These are phyloP conservation scores for Hortiboletus rubellus DNA, from an alignment of 1,284 basidiomycete genomes.

Conservation along the genomic window DNA sequence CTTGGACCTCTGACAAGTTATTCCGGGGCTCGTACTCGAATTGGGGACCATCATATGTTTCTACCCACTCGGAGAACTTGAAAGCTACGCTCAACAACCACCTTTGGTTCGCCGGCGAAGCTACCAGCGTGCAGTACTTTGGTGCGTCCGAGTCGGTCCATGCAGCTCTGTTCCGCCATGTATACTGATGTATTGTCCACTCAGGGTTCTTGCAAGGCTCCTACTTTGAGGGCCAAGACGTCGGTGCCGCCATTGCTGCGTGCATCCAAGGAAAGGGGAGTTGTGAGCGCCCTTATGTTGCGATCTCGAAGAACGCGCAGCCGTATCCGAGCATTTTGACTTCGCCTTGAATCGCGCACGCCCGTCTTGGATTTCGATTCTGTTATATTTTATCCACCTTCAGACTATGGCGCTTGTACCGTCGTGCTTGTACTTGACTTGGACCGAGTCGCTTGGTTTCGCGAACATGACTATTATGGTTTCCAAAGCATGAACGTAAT, in stretches of 20 bases:
- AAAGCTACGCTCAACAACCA: conserved; percentile 48
- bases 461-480: neutral
- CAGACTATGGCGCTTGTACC: too few relatives aligned
- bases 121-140: conserved; percentile 57
- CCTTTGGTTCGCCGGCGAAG: conserved; percentile 66
- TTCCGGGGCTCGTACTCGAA: conserved; percentile 68
- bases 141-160: conserved; percentile 43
- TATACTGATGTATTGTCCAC: neutral
- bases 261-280: conserved; percentile 39
- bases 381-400: neutral
- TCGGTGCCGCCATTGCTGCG: conserved; percentile 35
- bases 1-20: conserved; percentile 59
- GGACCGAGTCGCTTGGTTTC: neutral
- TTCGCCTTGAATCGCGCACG: neutral
- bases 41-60: conserved; percentile 59
- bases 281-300: conserved; percentile 27
- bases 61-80: conserved; percentile 54
- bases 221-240: conserved; percentile 42
- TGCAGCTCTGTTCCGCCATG: neutral
- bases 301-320: conserved; percentile 28
- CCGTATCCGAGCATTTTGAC: conserved; percentile 22
- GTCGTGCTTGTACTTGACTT: neutral
- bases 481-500: neutral
- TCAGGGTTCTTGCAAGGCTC: conserved; percentile 48
- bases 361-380: neutral